Evolutionary conservation across 441 rosid genomes (phyloP), one percentile per base, ranked within the genome.

Genomic region (Euphorbia schlechtendalii): DNA sequence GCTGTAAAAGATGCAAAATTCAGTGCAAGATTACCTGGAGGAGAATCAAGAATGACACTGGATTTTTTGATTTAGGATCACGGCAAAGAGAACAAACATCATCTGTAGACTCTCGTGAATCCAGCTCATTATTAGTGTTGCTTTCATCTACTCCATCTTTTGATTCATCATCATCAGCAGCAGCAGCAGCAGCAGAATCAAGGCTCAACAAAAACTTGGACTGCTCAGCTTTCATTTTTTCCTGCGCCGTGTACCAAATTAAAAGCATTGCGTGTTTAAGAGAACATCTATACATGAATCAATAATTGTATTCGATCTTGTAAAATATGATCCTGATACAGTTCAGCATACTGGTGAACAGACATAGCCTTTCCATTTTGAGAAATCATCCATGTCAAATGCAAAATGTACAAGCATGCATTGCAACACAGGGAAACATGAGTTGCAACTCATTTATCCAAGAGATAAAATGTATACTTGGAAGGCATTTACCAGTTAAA

Each of bases 171-270:
- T 73, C 88, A 27, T 1, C 30, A 18, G 25, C 55, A 65, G 69
- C 57, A 22, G 96, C 88, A 27, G 30, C 30, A 18, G 25, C 55
- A 65, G 69, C 57, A 22, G 96, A 71, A 73, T 78, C 70, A 57
- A 88, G 72, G 80, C 81, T 81, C 21, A 86, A 87, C 80, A 92
- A 79, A 76, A 95, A 95, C 73, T 95, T 92, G 25, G 91, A 81
- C 71, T 95, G 99, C 77, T 90, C 99, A 41, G 92, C 97, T 81
- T 79, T 92, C 96, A 95, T 95, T 86, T 90, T 95, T 73, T 77
- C 99, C 99, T 95, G 87, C 84, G 83, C 20, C 32, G 65, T 57
- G 65, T 67, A 61, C 41, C 56, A 68, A 70, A 45, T 64, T 66
- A 48, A 49, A 54, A 52, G 69, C 73, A 66, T 53, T 54, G 38